Base-by-base conservation (phyloP, 768 basidiomycete genomes). In the Albatrellus ellisii region DNA sequence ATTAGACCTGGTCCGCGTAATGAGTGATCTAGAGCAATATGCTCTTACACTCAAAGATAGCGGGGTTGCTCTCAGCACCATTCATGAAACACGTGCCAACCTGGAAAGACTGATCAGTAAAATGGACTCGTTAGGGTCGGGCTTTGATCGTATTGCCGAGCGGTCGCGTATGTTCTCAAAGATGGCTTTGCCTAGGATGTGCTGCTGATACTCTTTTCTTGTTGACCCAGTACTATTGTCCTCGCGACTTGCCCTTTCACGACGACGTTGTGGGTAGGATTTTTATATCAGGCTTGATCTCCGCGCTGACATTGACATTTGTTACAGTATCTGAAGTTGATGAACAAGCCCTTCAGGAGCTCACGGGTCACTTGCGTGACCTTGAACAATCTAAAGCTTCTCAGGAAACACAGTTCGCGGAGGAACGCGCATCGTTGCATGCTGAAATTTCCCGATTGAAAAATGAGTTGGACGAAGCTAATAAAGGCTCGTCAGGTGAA, bases 141-240 rank as follows among this genome's bases (percentile, higher is more conserved):
- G 81, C 2, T 91, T 95, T 53, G 90, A 92, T 51, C 73, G 77
- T 48, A 80, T 92, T 51, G 82, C 85, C 3, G 87, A 91, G 56
- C 74, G 82, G 36, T 86, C 85, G 45, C 58, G 89, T 89, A 56
- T 43, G 85, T 46, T 22, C n/a, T 14, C 17, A 24, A 7, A 20
- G 10, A 14, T 21, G 32, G 6, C 14, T 27, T 22, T 34, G 34
- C 29, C 14, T 18, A 44, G 44, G 36, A 8, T 37, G 36, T 15
- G 26, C 31, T 39, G 3, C 12, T 31, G 17, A 15, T 37, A 28
- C 47, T 21, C n/a, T 36, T 32, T 44, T 46, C n/a, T 45, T 45
- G 26, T 14, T 29, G 44, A 42, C 27, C 24, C 40, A 88, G 87
- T 90, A 26, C 67, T 88, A 28, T 88, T 86, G 12, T 68, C 78